Conservation (phyloP, 2,329 filamentous ascomycete species). For the Hysterium pulicare region DNA sequence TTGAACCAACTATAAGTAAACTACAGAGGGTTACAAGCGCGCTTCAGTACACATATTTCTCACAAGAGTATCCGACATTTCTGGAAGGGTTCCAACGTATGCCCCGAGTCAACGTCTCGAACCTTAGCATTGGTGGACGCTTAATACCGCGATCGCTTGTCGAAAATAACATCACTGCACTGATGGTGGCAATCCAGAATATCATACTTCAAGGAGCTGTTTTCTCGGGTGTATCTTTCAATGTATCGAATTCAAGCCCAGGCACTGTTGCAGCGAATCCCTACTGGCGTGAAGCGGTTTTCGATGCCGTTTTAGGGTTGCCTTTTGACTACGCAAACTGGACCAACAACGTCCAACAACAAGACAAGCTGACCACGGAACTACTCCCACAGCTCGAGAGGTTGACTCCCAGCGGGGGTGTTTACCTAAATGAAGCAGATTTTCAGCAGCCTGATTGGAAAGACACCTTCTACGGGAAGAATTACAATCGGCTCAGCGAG, state of each 20-base stretch:
- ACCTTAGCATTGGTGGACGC: conserved; percentile 3
- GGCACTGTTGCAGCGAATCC: conserved; percentile 3
- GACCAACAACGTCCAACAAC: conserved; percentile 1
- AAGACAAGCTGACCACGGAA: conserved; percentile 16
- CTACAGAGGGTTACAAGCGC: too few species aligned
- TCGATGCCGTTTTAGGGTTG: conserved; percentile 2
- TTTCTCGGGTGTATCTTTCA: conserved; percentile 3
- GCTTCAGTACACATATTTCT: too few species aligned
- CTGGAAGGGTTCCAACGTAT: conserved; percentile 6
- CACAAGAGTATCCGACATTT: conserved; percentile 4
- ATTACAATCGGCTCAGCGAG: conserved; percentile 14
- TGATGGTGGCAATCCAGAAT: not conserved
- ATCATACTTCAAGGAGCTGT: not conserved
- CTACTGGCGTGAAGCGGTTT: conserved; percentile 5
- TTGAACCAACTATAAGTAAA: conserved; percentile 2
- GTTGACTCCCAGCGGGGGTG: conserved; percentile 17
- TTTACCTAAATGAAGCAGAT: conserved; percentile 31
- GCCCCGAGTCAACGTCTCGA: conserved; percentile 2
- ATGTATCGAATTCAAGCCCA: conserved; percentile 1
- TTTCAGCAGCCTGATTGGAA: conserved; percentile 24
- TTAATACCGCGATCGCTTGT: conserved; percentile 7
- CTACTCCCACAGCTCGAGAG: conserved; percentile 22
- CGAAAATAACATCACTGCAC: conserved; percentile 3
- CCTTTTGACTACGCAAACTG: conserved; percentile 4
- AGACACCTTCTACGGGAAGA: conserved; percentile 20